Percentiles rank a stretch among this genome's conserved stretches.
phyloP scores from a whole-genome alignment of 371 early-diverging fungal species.

The Mucor saturninus region DNA sequence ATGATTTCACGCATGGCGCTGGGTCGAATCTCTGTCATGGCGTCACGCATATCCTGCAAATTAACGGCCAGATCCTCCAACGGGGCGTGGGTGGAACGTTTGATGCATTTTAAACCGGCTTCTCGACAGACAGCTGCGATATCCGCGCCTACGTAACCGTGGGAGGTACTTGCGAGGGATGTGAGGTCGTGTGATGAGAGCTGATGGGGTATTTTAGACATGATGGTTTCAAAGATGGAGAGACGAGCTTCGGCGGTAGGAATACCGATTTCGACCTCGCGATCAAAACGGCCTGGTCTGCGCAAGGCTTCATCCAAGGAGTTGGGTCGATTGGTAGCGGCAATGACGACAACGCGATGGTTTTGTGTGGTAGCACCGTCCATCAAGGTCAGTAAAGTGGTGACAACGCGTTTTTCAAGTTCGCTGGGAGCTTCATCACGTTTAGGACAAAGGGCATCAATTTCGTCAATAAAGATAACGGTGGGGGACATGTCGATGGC shows the following conservation, averaged over 20 bases:
- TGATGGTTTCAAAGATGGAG: conserved; percentile 78
- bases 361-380: conserved; percentile 74
- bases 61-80: conserved; percentile 25
- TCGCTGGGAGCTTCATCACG: conserved; percentile 82
- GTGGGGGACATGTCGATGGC: conserved; percentile 87
- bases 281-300: conserved; percentile 97
- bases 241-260: conserved; percentile 78
- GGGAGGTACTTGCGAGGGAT: conserved; percentile 69
- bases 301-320: conserved; percentile 95
- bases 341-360: conserved; percentile 82
- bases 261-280: conserved; percentile 95
- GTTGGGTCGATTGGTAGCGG: conserved; percentile 97
- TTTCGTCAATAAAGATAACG: conserved; percentile 98
- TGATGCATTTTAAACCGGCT: conserved; percentile 86
- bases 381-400: conserved; percentile 96
- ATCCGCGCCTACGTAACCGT: conserved; percentile 99
- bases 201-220: conserved; percentile 72
- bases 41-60: conserved; percentile 56
- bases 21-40: conserved; percentile 78
- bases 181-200: conserved; percentile 63
- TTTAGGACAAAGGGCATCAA: conserved; percentile 95
- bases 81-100: conserved; percentile 44
- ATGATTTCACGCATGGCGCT: conserved; percentile 97
- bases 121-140: conserved; percentile 86
- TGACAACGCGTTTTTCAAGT: conserved; percentile 92